Base-by-base conservation (phyloP, 2,329 filamentous ascomycete genomes). In the Sarocladium brachiariae region DNA sequence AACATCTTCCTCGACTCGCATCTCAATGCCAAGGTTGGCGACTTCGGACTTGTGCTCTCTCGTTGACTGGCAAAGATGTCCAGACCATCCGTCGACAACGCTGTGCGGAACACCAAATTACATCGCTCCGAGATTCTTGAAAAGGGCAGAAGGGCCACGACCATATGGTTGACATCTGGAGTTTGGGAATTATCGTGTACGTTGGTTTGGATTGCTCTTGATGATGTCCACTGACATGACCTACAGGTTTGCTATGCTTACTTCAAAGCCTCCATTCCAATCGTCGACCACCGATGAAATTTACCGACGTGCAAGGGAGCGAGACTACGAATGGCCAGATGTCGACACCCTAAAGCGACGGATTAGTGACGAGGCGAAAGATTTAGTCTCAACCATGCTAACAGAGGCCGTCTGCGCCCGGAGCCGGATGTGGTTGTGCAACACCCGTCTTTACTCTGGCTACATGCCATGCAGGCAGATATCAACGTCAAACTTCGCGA, bases 111-210 rank as follows among this genome's bases (percentile, higher is more conserved):
- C 93, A 4, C 93, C 93, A 2, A 99, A 99, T 67, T 99, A 99
- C 65, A 96, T 99, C 59, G 93, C 93, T 0, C 93, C 93, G 93
- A 99, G 63, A 96, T 99, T 54, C 71, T 99, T 49, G 89, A 96
- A 63, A 96, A 93, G 73, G 89, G 30, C 93, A 89, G 63, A 89
- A 92, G 60, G 93, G 93, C 0, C 93, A 99, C 65, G 93, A 96
- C 58, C 91, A 97, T 64, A 96, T 95, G 74, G 93, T 99, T 3
- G 93, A 99, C 65, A 88, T 99, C 51, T 99, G 95, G 95, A 96
- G 92, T 39, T 77, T 99, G 63, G 93, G 95, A 18, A 93, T 99
- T 58, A 99, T 99, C 65, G 90, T 95, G 84, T 91, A 72, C 73
- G 83, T 61, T 24, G n/a, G 38, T 9, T 30, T 11, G 24, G 23